A percentile compares a stretch with the other conserved stretches of the same genome.
Conservation (phyloP, 2,329 filamentous ascomycete genomes). For the Aspergillus japonicus region DNA sequence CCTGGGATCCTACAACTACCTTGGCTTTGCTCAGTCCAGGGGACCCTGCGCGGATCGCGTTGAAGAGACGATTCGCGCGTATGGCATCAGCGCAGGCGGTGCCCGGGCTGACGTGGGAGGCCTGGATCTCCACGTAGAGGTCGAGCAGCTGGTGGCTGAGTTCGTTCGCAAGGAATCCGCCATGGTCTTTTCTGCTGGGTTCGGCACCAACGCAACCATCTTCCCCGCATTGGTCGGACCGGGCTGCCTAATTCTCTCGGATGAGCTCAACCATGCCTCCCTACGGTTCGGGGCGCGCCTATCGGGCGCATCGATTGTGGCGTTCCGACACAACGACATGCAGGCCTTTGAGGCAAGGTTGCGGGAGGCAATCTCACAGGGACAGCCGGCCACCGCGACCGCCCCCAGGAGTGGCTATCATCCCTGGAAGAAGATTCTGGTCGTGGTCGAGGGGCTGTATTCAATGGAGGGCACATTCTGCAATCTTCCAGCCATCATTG, state of each 20-base stretch:
- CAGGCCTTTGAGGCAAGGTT: conserved; percentile 77
- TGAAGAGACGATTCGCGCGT: conserved; percentile 79
- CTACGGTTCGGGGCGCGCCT: conserved; percentile 93
- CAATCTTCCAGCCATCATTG: conserved; percentile 85
- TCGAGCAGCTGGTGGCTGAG: conserved; percentile 81
- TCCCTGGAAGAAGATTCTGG: conserved; percentile 98
- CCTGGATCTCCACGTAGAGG: conserved; percentile 80
- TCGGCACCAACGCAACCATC: conserved; percentile 88
- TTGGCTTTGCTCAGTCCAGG: conserved; percentile 96
- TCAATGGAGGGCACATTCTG: conserved; percentile 99
- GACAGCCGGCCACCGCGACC: conserved; percentile 77
- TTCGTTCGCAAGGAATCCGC: conserved; percentile 94
- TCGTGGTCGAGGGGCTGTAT: conserved; percentile 95
- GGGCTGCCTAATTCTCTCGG: conserved; percentile 90
- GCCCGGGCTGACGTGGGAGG: conserved; percentile 82
- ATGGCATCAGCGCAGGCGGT: conserved; percentile 79
- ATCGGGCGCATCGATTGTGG: conserved; percentile 89
- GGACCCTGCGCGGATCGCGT: conserved; percentile 92
- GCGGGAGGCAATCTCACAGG: conserved; percentile 90
- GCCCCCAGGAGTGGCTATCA: conserved; percentile 56
- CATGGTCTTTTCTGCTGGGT: conserved; percentile 99
- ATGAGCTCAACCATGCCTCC: conserved; percentile 96
- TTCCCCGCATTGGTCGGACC: conserved; percentile 92
- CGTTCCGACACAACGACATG: conserved; percentile 99
- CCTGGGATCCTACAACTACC: conserved; percentile 99